phyloP scores from a whole-genome alignment of 176 grass and related monocot genomes.

The Ensete ventricosum region DNA sequence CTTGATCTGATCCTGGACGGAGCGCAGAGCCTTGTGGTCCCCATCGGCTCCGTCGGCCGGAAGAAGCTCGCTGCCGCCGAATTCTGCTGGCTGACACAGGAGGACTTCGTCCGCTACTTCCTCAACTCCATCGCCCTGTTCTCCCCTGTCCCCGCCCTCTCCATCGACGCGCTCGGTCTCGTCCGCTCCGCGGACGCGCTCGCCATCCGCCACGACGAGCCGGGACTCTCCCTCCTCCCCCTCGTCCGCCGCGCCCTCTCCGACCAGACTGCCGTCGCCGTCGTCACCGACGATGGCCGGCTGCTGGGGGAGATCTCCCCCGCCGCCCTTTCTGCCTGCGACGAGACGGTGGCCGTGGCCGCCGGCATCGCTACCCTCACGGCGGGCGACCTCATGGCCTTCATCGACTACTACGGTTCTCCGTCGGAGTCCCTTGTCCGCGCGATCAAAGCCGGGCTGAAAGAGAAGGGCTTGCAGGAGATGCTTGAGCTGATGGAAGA shows the following conservation, averaged over 20 bases:
- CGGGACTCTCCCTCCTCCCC: conserved; percentile 53
- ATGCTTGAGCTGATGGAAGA: conserved; percentile 62
- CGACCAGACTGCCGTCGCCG: conserved; percentile 49
- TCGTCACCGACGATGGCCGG: conserved; percentile 43
- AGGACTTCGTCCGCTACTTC: conserved; percentile 82
- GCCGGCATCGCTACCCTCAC: conserved; percentile 68
- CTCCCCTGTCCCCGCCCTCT: conserved; percentile 51
- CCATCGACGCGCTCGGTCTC: conserved; percentile 59
- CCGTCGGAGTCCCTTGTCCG: conserved; percentile 46
- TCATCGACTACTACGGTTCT: conserved; percentile 57
- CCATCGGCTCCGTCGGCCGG: conserved; percentile 35
- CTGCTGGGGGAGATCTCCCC: conserved; percentile 75
- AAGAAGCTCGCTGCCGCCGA: conserved; percentile 32
- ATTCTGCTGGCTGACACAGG: conserved; percentile 78
- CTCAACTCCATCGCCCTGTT: conserved; percentile 76
- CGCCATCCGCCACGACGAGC: conserved; percentile 41
- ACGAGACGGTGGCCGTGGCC: conserved; percentile 28
- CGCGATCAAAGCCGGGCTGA: conserved; percentile 47
- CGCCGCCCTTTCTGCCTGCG: conserved; percentile 35
- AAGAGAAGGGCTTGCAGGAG: conserved; percentile 42
- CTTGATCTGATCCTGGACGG: conserved; percentile 65
- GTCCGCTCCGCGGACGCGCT: conserved; percentile 40
- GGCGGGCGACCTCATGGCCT: conserved; percentile 69
- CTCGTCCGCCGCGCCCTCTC: conserved; percentile 49
- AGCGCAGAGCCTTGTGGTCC: conserved; percentile 55